phyloP scores from a whole-genome alignment of 352 stramenopile species.

The Globisporangium paroecandrum region DNA sequence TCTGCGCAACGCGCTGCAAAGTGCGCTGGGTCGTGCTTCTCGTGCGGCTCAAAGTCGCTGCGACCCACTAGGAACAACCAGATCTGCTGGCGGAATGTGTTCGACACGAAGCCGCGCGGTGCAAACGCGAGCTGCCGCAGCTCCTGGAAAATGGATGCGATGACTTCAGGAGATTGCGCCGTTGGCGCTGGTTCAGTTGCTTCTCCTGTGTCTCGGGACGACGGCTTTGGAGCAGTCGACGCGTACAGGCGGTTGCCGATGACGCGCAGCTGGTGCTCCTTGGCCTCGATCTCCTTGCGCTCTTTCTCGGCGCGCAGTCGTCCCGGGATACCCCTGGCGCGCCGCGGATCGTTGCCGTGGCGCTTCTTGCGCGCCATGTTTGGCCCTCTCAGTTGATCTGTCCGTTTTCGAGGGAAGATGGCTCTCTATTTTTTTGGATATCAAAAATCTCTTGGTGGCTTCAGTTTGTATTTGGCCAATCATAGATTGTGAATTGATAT shows the following conservation, averaged over 20 bases:
- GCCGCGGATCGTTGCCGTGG: conserved; percentile 20
- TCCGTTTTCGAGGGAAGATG: background rate
- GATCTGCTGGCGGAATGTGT: conserved; percentile 52
- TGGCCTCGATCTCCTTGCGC: conserved; percentile 40
- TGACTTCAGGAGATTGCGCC: conserved; percentile 1
- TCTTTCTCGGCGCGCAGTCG: conserved; percentile 33
- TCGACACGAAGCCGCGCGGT: conserved; percentile 47
- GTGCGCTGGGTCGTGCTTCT: conserved; percentile 16
- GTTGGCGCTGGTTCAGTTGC: conserved; percentile 3
- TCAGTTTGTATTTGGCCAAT: background rate
- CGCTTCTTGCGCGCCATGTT: conserved; percentile 40
- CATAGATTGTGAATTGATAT: background rate
- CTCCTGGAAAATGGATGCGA: conserved; percentile 32
- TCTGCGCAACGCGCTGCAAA: conserved; percentile 9
- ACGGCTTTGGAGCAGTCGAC: conserved; percentile 7
- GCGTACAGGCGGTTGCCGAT: conserved; percentile 27
- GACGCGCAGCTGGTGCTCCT: conserved; percentile 49
- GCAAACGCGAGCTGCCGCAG: conserved; percentile 61
- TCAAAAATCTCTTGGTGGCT: background rate
- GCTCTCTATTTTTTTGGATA: background rate
- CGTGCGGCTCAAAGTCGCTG: conserved; percentile 12
- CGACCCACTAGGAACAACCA: conserved; percentile 62
- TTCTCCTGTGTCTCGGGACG: conserved; percentile 11
- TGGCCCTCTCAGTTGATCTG: background rate
- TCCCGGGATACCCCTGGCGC: conserved; percentile 32